Evolutionary conservation across 1,284 basidiomycete genomes (phyloP).

Genomic region (Naganishia sp.): DNA sequence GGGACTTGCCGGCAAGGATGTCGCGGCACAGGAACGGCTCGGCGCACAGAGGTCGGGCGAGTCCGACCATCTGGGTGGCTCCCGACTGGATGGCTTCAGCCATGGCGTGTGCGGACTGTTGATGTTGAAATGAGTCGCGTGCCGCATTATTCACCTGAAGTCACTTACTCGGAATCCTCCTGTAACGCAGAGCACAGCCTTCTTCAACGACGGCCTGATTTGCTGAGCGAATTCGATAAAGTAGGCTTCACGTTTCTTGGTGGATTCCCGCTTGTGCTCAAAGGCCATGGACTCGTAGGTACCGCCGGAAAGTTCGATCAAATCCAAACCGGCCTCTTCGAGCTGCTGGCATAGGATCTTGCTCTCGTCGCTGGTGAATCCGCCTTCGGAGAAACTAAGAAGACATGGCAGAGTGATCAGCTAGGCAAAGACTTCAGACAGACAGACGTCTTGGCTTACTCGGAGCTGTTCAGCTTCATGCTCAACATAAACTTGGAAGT

Average conservation of each 20-base stretch:
- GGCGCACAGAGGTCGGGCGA: constrained; percentile 56
- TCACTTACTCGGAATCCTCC: constrained; percentile 57
- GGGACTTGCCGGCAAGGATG: constrained; percentile 52
- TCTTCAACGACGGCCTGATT: constrained; percentile 45
- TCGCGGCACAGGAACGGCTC: constrained; percentile 57
- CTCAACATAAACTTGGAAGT: constrained; percentile 55
- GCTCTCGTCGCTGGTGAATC: constrained; percentile 53
- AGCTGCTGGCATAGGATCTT: constrained; percentile 55
- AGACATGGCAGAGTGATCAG: background rate
- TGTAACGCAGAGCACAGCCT: constrained; percentile 56
- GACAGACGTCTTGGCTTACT: constrained; percentile 36
- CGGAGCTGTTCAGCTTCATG: constrained; percentile 58
- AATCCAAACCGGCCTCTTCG: constrained; percentile 57
- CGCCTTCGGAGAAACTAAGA: constrained; percentile 51
- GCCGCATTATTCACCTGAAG: background rate
- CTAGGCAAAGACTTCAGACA: no score
- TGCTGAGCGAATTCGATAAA: constrained; percentile 43
- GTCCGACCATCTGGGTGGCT: constrained; percentile 54
- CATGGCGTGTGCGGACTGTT: constrained; percentile 52
- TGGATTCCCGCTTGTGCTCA: constrained; percentile 49
- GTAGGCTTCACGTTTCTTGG: constrained; percentile 55
- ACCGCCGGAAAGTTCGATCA: constrained; percentile 57
- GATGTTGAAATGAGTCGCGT: no score
- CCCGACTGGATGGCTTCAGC: constrained; percentile 48
- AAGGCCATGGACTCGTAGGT: constrained; percentile 54